Conservation (phyloP, 1,284 basidiomycete species). For the Boletus holoroseus region DNA sequence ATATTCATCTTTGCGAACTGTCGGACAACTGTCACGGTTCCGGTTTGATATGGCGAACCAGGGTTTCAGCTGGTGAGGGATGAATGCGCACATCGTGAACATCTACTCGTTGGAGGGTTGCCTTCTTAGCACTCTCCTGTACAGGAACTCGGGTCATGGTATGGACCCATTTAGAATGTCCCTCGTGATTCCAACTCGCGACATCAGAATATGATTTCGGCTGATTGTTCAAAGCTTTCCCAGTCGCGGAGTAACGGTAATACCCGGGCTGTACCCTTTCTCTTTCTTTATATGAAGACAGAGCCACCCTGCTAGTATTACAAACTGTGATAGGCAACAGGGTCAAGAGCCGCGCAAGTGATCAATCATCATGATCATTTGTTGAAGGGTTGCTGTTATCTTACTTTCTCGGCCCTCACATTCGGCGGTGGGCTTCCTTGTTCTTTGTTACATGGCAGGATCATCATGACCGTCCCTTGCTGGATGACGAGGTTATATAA, state of each 20-base stretch:
- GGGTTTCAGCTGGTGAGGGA: constrained; percentile 6
- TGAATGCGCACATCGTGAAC: constrained; percentile 1
- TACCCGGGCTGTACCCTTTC: constrained; percentile 10
- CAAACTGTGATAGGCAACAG: constrained; percentile 27
- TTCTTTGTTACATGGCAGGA: constrained; percentile 7
- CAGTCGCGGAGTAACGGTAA: constrained; percentile 21
- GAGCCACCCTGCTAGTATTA: constrained; percentile 9
- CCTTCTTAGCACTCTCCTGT: constrained; percentile 12
- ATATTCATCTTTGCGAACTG: constrained; percentile 2
- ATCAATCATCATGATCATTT: constrained; percentile 24
- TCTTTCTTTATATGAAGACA: constrained; percentile 14
- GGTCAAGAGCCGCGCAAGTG: constrained; percentile 23
- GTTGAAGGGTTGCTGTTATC: constrained; percentile 17
- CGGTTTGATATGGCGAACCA: constrained; percentile 5
- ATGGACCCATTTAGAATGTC: constrained; percentile 5
- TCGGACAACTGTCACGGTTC: background rate
- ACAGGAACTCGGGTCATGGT: constrained; percentile 1
- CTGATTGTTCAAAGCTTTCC: constrained; percentile 9
- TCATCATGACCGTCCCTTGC: constrained; percentile 25
- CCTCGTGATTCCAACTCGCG: constrained; percentile 17
- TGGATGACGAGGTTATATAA: constrained; percentile 34
- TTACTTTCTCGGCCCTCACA: constrained; percentile 11
- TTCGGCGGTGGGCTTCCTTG: constrained; percentile 10
- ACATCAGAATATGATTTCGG: constrained; percentile 19
- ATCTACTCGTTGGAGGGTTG: constrained; percentile 2